Evolutionary conservation across 2,329 filamentous ascomycete genomes (phyloP).

Genomic region (Furcasterigmium furcatum): DNA sequence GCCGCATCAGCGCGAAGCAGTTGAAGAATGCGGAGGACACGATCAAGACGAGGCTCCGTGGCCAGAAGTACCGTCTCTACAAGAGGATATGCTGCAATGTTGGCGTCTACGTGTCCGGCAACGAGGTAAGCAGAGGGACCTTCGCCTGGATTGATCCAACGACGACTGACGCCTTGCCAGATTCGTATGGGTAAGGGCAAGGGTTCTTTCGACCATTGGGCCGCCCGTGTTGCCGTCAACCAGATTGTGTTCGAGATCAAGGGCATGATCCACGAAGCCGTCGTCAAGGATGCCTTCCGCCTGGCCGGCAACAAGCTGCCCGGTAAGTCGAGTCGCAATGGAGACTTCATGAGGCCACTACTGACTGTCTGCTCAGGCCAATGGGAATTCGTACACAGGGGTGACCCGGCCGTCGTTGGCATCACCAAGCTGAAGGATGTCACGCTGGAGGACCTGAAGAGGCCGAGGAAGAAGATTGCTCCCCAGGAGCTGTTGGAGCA

Average conservation of each 20-base stretch:
- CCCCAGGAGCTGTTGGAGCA: conserved; percentile 32
- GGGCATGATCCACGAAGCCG: conserved; percentile 89
- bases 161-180: conserved; percentile 28
- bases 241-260: conserved; percentile 91
- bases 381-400: conserved; percentile 93
- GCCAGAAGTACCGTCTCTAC: conserved; percentile 89
- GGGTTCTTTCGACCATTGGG: conserved; percentile 96
- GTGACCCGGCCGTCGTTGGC: conserved; percentile 85
- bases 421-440: conserved; percentile 87
- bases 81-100: conserved; percentile 89
- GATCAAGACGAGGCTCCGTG: conserved; percentile 83
- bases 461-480: conserved; percentile 67
- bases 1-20: conserved; percentile 81
- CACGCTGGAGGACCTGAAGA: conserved; percentile 79
- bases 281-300: conserved; percentile 89
- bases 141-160: no score
- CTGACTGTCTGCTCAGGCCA: conserved; percentile 43
- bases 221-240: conserved; percentile 82
- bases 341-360: neutral
- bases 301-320: conserved; percentile 94
- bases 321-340: conserved; percentile 48
- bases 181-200: conserved; percentile 99
- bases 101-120: conserved; percentile 92
- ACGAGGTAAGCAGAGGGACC: conserved; percentile 60
- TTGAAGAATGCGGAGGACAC: conserved; percentile 91